Conservation (phyloP, 2,329 filamentous ascomycete species). For the Cladosporium halotolerans region DNA sequence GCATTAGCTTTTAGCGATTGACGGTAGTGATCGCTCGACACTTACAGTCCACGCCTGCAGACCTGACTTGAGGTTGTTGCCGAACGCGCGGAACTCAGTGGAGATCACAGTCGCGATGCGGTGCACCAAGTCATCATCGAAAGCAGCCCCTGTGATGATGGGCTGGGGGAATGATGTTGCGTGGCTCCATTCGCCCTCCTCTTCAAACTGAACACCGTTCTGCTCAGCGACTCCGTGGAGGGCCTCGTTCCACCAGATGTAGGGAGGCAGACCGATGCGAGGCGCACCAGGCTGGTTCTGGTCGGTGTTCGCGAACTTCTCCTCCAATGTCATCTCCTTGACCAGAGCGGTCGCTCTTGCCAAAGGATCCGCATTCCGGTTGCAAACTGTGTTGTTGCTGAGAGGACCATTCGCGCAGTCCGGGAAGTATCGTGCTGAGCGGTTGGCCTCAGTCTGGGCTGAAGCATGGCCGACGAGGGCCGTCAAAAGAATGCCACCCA, state of each 20-base stretch:
- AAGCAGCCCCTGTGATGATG: constrained; percentile 56
- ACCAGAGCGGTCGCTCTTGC: constrained; percentile 42
- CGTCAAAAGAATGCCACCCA: constrained; percentile 7
- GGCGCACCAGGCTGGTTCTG: constrained; percentile 46
- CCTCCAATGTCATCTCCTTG: constrained; percentile 44
- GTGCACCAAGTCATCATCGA: constrained; percentile 57
- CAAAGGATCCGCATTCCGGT: constrained; percentile 26
- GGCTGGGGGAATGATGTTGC: constrained; percentile 62
- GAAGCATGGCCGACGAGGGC: constrained; percentile 6
- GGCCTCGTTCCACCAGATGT: constrained; percentile 58
- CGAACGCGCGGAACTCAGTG: constrained; percentile 60
- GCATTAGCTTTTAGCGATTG: background rate
- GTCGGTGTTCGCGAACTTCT: constrained; percentile 50
- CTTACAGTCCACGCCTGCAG: constrained; percentile 52
- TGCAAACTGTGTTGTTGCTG: constrained; percentile 46
- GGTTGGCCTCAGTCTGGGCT: constrained; percentile 2
- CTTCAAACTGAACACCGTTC: constrained; percentile 51
- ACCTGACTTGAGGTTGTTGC: constrained; percentile 51
- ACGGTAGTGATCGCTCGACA: background rate
- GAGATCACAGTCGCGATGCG: constrained; percentile 50
- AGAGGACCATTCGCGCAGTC: constrained; percentile 48
- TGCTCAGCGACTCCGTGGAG: constrained; percentile 51
- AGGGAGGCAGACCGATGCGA: constrained; percentile 51
- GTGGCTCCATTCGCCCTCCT: constrained; percentile 48
- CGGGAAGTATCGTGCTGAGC: constrained; percentile 32